phyloP scores from a whole-genome alignment of 2,329 filamentous ascomycete species.

The Claviceps sp. region DNA sequence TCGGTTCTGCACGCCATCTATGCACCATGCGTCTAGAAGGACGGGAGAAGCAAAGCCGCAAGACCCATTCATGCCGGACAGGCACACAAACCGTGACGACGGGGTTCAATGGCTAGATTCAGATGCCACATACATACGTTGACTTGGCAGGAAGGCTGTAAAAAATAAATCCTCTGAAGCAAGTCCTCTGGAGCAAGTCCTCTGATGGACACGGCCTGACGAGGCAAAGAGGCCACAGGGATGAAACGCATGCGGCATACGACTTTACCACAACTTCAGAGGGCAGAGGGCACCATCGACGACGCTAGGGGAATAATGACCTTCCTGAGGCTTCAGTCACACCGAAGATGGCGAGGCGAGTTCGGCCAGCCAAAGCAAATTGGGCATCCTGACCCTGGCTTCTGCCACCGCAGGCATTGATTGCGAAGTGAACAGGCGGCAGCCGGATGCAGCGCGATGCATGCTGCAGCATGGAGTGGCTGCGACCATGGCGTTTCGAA shows the following conservation, averaged over 20 bases:
- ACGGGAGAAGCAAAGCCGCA: slow-evolving; percentile 15
- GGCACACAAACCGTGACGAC: neutral
- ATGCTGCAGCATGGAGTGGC: slow-evolving; percentile 4
- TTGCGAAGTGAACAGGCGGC: neutral
- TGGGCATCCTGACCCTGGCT: neutral
- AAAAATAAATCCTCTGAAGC: too few relatives aligned
- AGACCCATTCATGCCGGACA: neutral
- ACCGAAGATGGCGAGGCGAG: neutral
- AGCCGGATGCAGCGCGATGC: slow-evolving; percentile 2
- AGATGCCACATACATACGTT: too few relatives aligned
- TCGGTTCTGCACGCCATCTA: neutral
- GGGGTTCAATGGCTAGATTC: neutral
- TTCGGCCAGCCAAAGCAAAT: neutral
- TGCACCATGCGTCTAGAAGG: slow-evolving; percentile 16
- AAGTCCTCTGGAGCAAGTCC: too few relatives aligned
- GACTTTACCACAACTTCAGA: too few relatives aligned
- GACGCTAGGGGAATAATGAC: slow-evolving; percentile 5
- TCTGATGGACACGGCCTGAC: too few relatives aligned
- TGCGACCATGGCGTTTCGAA: slow-evolving; percentile 15
- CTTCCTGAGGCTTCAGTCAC: neutral
- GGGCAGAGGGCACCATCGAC: neutral
- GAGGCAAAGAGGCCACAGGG: too few relatives aligned
- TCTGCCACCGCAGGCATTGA: neutral
- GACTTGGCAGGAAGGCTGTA: too few relatives aligned
- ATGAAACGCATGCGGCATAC: too few relatives aligned